Conservation (phyloP, 768 basidiomycete genomes). For the Hygrophoropsis aurantiaca region DNA sequence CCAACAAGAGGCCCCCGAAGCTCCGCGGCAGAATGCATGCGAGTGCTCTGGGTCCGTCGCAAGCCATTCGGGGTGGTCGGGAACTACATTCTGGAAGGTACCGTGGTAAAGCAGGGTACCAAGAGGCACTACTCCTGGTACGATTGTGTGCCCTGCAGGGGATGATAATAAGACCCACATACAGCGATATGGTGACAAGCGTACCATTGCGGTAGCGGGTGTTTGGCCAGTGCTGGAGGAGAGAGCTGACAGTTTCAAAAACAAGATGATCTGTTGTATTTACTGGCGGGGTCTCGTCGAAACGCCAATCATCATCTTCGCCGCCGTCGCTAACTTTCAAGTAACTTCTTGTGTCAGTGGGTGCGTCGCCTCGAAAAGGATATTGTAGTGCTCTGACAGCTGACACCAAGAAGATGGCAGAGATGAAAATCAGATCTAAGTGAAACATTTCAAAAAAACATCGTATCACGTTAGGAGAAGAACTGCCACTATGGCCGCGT, state of each 20-base stretch:
- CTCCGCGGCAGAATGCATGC: slow-evolving; percentile 35
- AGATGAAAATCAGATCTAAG: too few relatives aligned
- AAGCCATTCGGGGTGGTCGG: slow-evolving; percentile 32
- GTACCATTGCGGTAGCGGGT: slow-evolving; percentile 39
- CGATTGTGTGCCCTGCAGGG: slow-evolving; percentile 23
- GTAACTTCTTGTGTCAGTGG: too few relatives aligned
- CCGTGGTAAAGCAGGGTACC: slow-evolving; percentile 41
- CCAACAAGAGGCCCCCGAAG: slow-evolving; percentile 22
- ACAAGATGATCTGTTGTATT: slow-evolving; percentile 34
- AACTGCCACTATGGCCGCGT: too few relatives aligned
- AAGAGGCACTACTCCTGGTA: slow-evolving; percentile 32
- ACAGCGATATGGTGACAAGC: background rate
- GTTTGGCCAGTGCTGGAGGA: slow-evolving; percentile 41
- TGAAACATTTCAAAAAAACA: too few relatives aligned
- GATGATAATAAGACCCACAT: background rate
- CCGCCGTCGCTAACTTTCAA: background rate
- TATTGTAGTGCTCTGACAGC: too few relatives aligned
- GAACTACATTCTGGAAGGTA: slow-evolving; percentile 15
- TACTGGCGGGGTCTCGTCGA: slow-evolving; percentile 19
- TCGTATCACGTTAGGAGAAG: too few relatives aligned
- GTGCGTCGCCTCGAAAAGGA: too few relatives aligned
- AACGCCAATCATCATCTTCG: slow-evolving; percentile 16
- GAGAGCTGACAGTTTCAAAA: slow-evolving; percentile 32
- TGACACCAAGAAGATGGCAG: too few relatives aligned
- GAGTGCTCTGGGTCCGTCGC: slow-evolving; percentile 38